Evolutionary conservation across 306 rosid species (phyloP).

Genomic region (Glycine latifolia): DNA sequence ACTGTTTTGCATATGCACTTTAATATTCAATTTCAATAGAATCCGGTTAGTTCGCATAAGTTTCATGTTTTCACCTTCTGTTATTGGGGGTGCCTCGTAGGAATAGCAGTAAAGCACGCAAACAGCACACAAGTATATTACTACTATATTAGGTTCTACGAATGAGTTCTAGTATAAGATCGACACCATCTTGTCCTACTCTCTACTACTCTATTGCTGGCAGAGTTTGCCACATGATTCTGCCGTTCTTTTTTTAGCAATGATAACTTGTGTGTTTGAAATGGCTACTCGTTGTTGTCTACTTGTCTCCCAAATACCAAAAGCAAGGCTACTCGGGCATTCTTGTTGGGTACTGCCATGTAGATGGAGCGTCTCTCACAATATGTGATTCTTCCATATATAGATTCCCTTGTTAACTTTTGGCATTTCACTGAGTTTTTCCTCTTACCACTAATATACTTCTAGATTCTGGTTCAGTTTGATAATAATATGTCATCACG

Average conservation of each 20-base stretch:
- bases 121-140: neutral
- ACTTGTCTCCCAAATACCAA: too few relatives aligned
- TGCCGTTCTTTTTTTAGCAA: neutral
- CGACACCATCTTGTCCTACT: neutral
- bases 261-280: neutral
- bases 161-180: neutral
- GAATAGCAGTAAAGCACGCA: neutral
- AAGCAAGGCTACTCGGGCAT: too few relatives aligned
- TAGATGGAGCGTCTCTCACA: neutral
- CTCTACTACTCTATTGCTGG: neutral
- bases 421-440: constrained; percentile 1
- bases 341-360: neutral
- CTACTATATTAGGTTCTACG: neutral
- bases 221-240: neutral
- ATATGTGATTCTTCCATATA: neutral
- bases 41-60: neutral
- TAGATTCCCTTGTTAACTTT: constrained; percentile 3
- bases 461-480: neutral
- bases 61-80: constrained; percentile 34
- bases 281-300: too few relatives aligned
- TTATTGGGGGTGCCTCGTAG: neutral
- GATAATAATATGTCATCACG: neutral
- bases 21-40: neutral
- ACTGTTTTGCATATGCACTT: neutral
- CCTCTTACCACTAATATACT: neutral